These are phyloP conservation scores for Thelonectria discophora DNA, from an alignment of 2,329 filamentous ascomycete species.

Conservation along the genomic window DNA sequence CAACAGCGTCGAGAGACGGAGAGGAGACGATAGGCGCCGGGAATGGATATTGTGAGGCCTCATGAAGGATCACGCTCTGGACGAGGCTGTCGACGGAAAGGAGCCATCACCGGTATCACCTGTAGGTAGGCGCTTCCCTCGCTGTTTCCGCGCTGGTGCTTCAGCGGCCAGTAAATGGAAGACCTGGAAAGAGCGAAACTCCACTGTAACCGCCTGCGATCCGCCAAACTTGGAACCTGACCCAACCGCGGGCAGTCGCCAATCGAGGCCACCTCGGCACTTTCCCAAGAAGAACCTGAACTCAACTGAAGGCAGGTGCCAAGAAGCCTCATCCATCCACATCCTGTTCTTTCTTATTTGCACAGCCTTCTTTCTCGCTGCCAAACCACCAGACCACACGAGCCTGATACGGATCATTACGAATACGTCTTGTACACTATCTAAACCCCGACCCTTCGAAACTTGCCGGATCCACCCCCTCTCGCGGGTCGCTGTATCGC, in stretches of 20 bases:
- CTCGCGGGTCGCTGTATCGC: conserved; percentile 1
- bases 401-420: not conserved
- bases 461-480: conserved; percentile 6
- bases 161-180: not conserved
- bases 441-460: not conserved
- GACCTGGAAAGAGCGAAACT: not conserved
- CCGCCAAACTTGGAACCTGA: too few relatives aligned
- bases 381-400: not conserved
- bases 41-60: too few relatives aligned
- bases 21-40: not conserved
- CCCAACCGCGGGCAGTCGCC: not conserved
- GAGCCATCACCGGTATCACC: too few relatives aligned
- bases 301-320: too few relatives aligned
- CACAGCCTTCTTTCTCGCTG: conserved; percentile 9
- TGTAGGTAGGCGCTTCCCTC: not conserved
- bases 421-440: not conserved
- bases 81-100: too few relatives aligned
- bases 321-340: not conserved
- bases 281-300: not conserved
- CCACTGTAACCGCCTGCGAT: not conserved
- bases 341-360: not conserved
- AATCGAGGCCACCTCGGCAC: not conserved
- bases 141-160: not conserved
- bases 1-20: not conserved
- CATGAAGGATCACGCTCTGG: not conserved